A percentile compares a stretch with the other conserved stretches of the same genome.
Evolutionary conservation across 2,329 filamentous ascomycete genomes (phyloP).

Genomic region (Neophaeococcomyces mojaviensis): DNA sequence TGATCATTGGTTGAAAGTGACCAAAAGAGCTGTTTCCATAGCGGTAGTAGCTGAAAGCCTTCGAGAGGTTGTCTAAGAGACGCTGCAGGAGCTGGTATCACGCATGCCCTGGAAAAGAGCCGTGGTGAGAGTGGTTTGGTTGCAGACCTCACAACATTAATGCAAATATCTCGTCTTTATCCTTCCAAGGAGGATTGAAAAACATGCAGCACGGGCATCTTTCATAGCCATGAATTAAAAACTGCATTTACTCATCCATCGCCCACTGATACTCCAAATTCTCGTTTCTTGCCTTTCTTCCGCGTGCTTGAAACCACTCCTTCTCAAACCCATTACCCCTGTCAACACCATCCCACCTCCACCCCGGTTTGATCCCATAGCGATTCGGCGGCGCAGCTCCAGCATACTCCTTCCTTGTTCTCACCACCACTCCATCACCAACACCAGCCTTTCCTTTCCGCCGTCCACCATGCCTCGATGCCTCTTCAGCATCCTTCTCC

Average conservation of each 20-base stretch:
- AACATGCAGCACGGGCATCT: too few species aligned
- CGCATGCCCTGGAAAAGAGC: too few species aligned
- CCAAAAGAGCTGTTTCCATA: too few species aligned
- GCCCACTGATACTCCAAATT: slow-evolving; percentile 89
- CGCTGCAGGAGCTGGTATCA: too few species aligned
- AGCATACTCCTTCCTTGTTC: slow-evolving; percentile 62
- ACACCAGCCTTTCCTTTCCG: slow-evolving; percentile 34
- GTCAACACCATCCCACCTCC: slow-evolving; percentile 96
- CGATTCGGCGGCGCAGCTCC: slow-evolving; percentile 81
- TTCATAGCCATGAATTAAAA: too few species aligned
- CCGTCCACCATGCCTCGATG: slow-evolving; percentile 52
- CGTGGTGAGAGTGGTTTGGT: too few species aligned
- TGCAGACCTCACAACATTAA: too few species aligned
- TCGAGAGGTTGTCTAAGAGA: too few species aligned
- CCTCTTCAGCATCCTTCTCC: slow-evolving; percentile 36
- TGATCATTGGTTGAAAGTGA: too few species aligned
- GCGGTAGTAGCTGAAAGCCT: too few species aligned
- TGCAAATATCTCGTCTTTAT: too few species aligned
- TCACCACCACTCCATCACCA: slow-evolving; percentile 30
- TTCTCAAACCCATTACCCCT: slow-evolving; percentile 87
- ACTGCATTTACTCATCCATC: slow-evolving; percentile 66
- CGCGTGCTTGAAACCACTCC: slow-evolving; percentile 83
- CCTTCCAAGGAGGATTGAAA: too few species aligned
- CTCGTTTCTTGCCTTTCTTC: slow-evolving; percentile 66
- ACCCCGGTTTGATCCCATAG: slow-evolving; percentile 85